Percentiles rank a stretch among this genome's conserved stretches.
Conservation (phyloP, 208 protist genomes). For the Leishmania arabica region DNA sequence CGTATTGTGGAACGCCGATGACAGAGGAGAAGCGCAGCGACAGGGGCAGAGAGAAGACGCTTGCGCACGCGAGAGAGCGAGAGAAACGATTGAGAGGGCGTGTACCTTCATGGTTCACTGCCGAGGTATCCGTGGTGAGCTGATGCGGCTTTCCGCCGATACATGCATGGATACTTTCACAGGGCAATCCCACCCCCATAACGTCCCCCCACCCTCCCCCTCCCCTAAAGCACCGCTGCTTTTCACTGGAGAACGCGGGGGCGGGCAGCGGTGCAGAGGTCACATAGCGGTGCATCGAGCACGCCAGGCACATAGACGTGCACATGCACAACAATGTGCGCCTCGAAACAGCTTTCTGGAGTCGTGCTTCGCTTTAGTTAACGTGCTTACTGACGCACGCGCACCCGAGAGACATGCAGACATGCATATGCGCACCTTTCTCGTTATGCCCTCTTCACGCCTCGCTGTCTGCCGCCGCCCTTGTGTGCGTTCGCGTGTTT, state of each 20-base stretch:
- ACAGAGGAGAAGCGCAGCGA: neutral
- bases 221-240: neutral
- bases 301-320: neutral
- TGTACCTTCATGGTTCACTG: neutral
- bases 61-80: neutral
- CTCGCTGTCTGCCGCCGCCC: neutral
- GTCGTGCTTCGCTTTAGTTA: neutral
- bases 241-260: neutral
- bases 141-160: neutral
- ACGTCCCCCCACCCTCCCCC: neutral
- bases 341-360: neutral
- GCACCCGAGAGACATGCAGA: neutral
- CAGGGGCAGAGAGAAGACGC: neutral
- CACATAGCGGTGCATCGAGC: neutral
- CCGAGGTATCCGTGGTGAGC: neutral
- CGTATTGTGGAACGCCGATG: neutral
- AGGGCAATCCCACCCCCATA: neutral
- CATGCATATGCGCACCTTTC: neutral
- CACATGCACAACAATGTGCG: neutral
- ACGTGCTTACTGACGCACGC: neutral
- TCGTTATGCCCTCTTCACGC: slow-evolving; percentile 9
- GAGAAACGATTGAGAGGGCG: neutral
- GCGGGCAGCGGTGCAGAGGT: neutral
- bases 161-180: neutral
- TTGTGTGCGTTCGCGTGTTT: slow-evolving; percentile 7